Evolutionary conservation across 2,329 filamentous ascomycete species (phyloP), one percentile per base, ranked within the genome.

Genomic region (Diaporthe australafricana): DNA sequence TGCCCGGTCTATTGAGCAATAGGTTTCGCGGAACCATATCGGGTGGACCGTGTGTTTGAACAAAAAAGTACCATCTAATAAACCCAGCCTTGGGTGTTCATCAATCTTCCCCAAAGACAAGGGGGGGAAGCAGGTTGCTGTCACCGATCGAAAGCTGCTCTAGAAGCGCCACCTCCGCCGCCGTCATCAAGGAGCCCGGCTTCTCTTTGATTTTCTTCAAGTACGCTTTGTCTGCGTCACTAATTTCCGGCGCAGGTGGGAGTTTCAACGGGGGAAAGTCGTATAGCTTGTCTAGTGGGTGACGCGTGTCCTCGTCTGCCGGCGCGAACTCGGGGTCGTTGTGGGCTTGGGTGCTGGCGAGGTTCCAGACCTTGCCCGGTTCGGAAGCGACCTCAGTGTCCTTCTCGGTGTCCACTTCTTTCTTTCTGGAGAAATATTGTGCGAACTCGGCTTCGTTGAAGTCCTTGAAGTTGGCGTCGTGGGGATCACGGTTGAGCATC

Each of bases 401-500:
- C 17, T 57, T 66, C 55, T 73, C 71, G 30, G 68, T 53, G 25
- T 73, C 71, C 9, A 73, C 71, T 1, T 57, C 48, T n/a, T 73
- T 71, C 56, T 73, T 48, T 16, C 56, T 62, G 38, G 68, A 70
- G 8, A 73, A n/a, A 32, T 71, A 73, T 22, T 56, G 68, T 8
- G 60, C 62, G 8, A 56, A 53, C 7, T 73, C 69, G 22, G 45
- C n/a, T 11, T 70, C 56, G 17, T 70, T 32, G 16, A 73, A 77
- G 67, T 83, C 81, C 35, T 73, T 74, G 73, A 84, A 85, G 35
- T 81, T 83, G 30, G 78, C 83, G 73, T 81, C 78, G 40, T 75
- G 73, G 2, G 80, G 80, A 70, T 83, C 82, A 40, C 84, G 78
- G 76, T 85, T 76, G 17, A 85, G 73, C 69, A 85, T 73, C 75